Base-by-base conservation (phyloP, 2,329 filamentous ascomycete genomes). In the Alternaria panax region DNA sequence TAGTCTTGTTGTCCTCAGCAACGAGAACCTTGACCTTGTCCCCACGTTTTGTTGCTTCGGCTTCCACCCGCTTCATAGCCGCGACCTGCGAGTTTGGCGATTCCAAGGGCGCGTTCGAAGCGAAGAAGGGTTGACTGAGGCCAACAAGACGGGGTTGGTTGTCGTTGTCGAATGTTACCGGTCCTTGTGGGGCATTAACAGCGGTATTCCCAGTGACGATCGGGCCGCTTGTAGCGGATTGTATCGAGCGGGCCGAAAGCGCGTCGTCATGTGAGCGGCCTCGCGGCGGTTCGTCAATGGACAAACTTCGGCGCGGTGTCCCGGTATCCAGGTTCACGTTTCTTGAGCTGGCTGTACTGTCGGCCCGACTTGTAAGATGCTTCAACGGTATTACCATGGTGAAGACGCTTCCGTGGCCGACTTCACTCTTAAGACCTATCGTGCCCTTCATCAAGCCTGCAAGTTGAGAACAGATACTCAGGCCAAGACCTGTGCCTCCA, bases 401-500 rank as follows among this genome's bases (percentile, higher is more conserved):
- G 69, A 97, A 97, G 0, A 87, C 90, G 40, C 91, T 92, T 14
- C 93, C 93, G 11, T 88, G 84, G 0, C 90, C 91, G 16, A 90
- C 81, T 7, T 87, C 86, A 71, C 92, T 96, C 62, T 84, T 85
- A 34, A 97, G 81, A 3, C 83, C 82, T 51, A 97, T 91, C 1
- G 81, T 86, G 9, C 93, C 93, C 50, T 88, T 89, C 92, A 97
- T 96, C 16, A 97, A 80, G 16, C 83, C 87, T 3, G 92, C 91
- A 36, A 97, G 82, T 75, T 97, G 93, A 20, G 92, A 90, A 78
- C 92, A 96, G 69, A 97, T 97, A 71, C 91, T 94, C 54, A 97
- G 78, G 2, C 93, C 93, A 2, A 97, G 81, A 4, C 93, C 93
- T 1, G 93, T 97, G 16, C 93, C 93, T 18, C 92, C 92, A 73